Conservation (phyloP, 768 basidiomycete genomes). For the Pleurotus platypus region DNA sequence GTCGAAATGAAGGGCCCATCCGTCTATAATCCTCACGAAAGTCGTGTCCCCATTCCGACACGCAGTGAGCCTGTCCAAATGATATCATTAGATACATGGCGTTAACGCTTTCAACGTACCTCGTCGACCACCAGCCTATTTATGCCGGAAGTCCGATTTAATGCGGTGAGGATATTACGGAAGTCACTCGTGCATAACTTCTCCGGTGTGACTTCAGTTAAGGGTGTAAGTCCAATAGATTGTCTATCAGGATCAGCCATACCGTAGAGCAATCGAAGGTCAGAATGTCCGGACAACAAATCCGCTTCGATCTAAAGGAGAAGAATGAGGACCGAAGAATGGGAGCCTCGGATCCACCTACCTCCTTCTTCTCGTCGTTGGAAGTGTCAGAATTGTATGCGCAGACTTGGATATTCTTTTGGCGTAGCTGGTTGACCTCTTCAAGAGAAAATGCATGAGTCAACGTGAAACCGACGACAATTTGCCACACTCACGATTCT, state of each 20-base stretch:
- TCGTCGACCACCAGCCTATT: slow-evolving; percentile 82
- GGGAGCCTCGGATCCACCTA: slow-evolving; percentile 27
- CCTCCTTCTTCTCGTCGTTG: slow-evolving; percentile 50
- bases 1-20: slow-evolving; percentile 62
- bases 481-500: slow-evolving; percentile 55
- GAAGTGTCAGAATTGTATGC: slow-evolving; percentile 68
- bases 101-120: slow-evolving; percentile 29
- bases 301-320: slow-evolving; percentile 54
- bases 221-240: too few relatives aligned
- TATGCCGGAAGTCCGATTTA: slow-evolving; percentile 55
- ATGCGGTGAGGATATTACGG: slow-evolving; percentile 38
- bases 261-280: slow-evolving; percentile 61
- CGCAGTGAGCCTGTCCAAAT: slow-evolving; percentile 66
- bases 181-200: slow-evolving; percentile 58
- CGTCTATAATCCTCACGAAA: slow-evolving; percentile 73
- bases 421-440: slow-evolving; percentile 65
- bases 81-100: too few relatives aligned
- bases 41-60: slow-evolving; percentile 89
- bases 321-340: too few relatives aligned
- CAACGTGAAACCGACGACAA: neutral
- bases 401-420: slow-evolving; percentile 51
- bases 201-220: slow-evolving; percentile 68
- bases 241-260: slow-evolving; percentile 15
- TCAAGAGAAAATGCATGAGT: neutral
- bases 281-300: slow-evolving; percentile 54